Percentiles rank a stretch among this genome's conserved stretches.
These are phyloP conservation scores for Nicotiana noctiflora DNA, from an alignment of 257 asterid genomes.

Conservation along the genomic window DNA sequence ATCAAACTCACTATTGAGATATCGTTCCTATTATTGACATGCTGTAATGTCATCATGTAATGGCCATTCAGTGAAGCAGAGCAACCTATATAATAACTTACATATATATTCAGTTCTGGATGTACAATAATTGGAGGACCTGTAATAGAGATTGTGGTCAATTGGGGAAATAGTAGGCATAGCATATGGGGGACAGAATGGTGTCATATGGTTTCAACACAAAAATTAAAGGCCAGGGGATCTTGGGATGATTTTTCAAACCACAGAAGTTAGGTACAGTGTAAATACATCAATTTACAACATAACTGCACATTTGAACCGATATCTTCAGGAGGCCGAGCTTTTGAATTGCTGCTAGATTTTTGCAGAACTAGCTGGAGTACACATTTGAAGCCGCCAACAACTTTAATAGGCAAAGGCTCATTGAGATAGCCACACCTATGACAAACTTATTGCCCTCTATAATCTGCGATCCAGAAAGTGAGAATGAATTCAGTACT, in stretches of 20 bases:
- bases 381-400: conserved; percentile 4
- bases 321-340: conserved; percentile 3
- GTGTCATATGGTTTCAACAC: neutral
- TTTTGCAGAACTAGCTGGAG: conserved; percentile 7
- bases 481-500: conserved; percentile 1
- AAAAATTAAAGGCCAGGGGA: neutral
- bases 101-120: neutral
- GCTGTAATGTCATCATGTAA: no score
- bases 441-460: neutral
- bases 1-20: no score
- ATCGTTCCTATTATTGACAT: no score
- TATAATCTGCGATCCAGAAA: neutral
- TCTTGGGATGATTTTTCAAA: neutral
- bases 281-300: neutral
- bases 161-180: neutral
- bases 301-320: neutral
- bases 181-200: neutral
- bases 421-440: conserved; percentile 7
- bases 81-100: no score
- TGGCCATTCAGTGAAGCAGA: no score
- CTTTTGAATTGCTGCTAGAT: neutral
- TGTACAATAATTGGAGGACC: neutral
- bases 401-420: conserved; percentile 4
- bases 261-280: neutral
- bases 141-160: neutral